Evolutionary conservation across 768 basidiomycete genomes (phyloP).

Genomic region (Mycena indigotica): DNA sequence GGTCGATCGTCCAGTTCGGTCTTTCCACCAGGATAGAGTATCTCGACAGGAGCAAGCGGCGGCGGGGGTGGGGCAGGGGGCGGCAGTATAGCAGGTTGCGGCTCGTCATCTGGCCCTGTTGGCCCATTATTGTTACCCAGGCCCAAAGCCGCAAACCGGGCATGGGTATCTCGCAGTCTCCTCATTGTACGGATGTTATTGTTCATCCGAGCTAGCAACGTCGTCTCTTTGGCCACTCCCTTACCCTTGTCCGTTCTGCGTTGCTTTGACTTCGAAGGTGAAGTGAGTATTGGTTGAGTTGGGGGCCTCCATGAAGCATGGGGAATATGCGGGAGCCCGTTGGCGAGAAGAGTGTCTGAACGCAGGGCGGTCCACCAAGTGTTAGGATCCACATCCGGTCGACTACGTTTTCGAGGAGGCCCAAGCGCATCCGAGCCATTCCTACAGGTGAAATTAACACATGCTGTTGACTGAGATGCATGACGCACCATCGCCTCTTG

Average conservation of each 20-base stretch:
- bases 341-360: constrained; percentile 60
- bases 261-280: constrained; percentile 7
- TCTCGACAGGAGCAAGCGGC: constrained; percentile 28
- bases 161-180: constrained; percentile 71
- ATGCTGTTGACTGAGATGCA: background rate
- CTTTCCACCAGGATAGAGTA: constrained; percentile 39
- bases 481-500: constrained; percentile 54
- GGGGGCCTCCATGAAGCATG: constrained; percentile 25
- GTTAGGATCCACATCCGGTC: constrained; percentile 52
- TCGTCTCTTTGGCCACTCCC: constrained; percentile 37
- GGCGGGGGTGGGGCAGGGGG: background rate
- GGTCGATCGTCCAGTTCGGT: constrained; percentile 62
- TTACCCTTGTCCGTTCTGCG: constrained; percentile 7
- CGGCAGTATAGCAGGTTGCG: background rate
- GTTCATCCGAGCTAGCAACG: constrained; percentile 73
- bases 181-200: constrained; percentile 75
- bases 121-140: constrained; percentile 12
- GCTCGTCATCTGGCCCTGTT: constrained; percentile 1
- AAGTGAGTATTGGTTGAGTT: background rate
- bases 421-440: constrained; percentile 37
- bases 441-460: constrained; percentile 16
- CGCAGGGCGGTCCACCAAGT: constrained; percentile 79
- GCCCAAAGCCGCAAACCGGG: constrained; percentile 65
- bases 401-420: constrained; percentile 65
- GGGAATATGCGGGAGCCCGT: constrained; percentile 62